phyloP scores from a whole-genome alignment of 2,329 filamentous ascomycete genomes.

The Verticillium alfalfae region DNA sequence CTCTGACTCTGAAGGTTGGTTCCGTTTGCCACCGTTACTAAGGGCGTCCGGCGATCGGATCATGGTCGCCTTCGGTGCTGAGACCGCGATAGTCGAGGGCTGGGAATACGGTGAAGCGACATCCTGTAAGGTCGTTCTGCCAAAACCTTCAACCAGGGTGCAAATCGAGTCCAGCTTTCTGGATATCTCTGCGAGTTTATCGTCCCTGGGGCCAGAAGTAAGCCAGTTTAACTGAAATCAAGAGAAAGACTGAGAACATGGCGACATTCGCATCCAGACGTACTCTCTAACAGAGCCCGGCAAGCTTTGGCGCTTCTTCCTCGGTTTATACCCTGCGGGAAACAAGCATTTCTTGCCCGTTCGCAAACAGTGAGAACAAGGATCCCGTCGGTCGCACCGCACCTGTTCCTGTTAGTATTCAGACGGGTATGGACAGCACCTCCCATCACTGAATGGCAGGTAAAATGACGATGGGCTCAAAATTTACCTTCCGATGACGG shows the following conservation, averaged over 20 bases:
- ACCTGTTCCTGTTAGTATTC: neutral
- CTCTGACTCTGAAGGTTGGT: slow-evolving; percentile 4
- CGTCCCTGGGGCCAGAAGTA: neutral
- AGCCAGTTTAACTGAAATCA: neutral
- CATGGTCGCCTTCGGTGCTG: neutral
- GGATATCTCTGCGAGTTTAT: slow-evolving; percentile 4
- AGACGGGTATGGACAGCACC: neutral
- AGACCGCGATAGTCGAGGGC: slow-evolving; percentile 1
- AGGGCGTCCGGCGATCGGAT: neutral
- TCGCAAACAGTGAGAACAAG: slow-evolving; percentile 4
- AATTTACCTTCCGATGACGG: neutral
- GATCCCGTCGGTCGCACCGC: slow-evolving; percentile 4
- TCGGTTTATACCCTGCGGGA: slow-evolving; percentile 1
- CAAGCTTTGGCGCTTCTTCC: neutral
- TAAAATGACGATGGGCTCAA: neutral
- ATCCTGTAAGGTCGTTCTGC: neutral
- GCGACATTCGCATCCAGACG: neutral
- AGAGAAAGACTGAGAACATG: neutral
- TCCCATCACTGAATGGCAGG: neutral
- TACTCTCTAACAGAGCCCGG: slow-evolving; percentile 5
- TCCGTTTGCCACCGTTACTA: neutral
- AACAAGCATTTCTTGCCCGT: slow-evolving; percentile 3
- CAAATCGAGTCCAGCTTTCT: slow-evolving; percentile 3
- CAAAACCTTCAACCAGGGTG: neutral
- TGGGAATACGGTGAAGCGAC: slow-evolving; percentile 4